Base-by-base conservation (phyloP, 2,329 filamentous ascomycete genomes). In the Colletotrichum godetiae region DNA sequence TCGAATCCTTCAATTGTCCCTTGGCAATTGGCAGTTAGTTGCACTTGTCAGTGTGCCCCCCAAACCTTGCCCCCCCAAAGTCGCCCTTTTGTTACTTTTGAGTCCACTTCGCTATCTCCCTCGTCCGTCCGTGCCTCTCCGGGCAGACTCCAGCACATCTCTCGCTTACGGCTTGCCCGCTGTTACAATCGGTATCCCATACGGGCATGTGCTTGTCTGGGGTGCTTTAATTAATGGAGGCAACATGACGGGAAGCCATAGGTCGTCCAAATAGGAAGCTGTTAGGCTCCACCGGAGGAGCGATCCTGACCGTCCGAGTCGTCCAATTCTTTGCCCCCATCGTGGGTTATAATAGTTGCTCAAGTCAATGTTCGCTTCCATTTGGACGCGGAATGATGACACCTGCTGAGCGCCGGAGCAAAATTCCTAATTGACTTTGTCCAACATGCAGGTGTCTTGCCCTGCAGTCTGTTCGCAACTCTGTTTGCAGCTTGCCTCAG, bases 171-270 rank as follows among this genome's bases (percentile, higher is more conserved):
- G 6, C 19, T 60, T 56, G 31, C 33, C n/a, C 55, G 31, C 52
- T 35, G 53, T 67, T 46, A 62, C 55, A 55, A 67, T 49, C 62
- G 56, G 27, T 27, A 29, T 29, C 27, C 27, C 27, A 4, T 29
- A 57, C 35, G 60, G 35, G 68, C 68, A 68, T 37, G 57, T 72
- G 63, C 64, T 57, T 46, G 57, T 67, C 68, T 56, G 68, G 64
- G 68, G 49, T 66, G 46, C 68, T 27, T 24, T 53, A 42, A 70
- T 66, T n/a, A 22, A 42, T 15, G 24, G 35, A 24, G 8, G 46
- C 15, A 22, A 27, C 46, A 27, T 55, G 49, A 55, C 22, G 6
- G 24, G 61, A 22, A 27, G 19, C 60, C 15, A 49, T 49, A n/a
- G 42, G n/a, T 52, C 60, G 37, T 58, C 63, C 37, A 15, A 56